These are phyloP conservation scores for Arabidopsis arenosa DNA, from an alignment of 345 rosid species.

Conservation along the genomic window DNA sequence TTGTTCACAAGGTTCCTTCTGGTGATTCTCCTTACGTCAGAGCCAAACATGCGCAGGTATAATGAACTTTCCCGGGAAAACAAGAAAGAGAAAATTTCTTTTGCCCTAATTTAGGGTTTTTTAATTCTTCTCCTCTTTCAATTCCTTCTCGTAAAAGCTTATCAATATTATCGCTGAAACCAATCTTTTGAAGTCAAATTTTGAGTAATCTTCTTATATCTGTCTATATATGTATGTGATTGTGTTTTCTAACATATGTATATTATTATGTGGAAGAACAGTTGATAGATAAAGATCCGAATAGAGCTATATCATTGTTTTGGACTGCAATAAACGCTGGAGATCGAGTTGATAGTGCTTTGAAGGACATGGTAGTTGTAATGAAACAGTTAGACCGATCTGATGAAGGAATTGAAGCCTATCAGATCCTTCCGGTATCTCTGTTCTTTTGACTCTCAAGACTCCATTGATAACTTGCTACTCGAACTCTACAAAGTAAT, in stretches of 20 bases:
- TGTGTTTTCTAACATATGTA: constrained; percentile 6
- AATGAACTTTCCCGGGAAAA: constrained; percentile 4
- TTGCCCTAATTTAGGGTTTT: constrained; percentile 8
- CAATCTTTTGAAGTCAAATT: constrained; percentile 3
- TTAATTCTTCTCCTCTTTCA: not conserved
- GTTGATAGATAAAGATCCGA: constrained; percentile 72
- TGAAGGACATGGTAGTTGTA: constrained; percentile 84
- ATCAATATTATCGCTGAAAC: not conserved
- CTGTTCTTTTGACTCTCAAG: constrained; percentile 72
- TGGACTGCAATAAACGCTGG: constrained; percentile 87
- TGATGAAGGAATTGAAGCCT: constrained; percentile 80
- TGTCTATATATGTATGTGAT: not conserved
- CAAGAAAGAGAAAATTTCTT: not conserved
- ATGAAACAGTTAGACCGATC: constrained; percentile 73
- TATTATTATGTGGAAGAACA: constrained; percentile 28
- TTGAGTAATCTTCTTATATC: constrained; percentile 20
- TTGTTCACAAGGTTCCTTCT: constrained; percentile 73
- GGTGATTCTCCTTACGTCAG: constrained; percentile 84
- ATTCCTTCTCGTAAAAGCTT: not conserved
- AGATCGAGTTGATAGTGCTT: constrained; percentile 75
- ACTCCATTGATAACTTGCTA: constrained; percentile 73
- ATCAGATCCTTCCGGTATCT: constrained; percentile 79
- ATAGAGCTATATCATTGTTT: constrained; percentile 64
- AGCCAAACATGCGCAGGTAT: constrained; percentile 88
- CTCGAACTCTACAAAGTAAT: constrained; percentile 80